Evolutionary conservation across 106 monocot species (phyloP), one percentile per base, ranked within the genome.

Genomic region (Triglochin maritima): DNA sequence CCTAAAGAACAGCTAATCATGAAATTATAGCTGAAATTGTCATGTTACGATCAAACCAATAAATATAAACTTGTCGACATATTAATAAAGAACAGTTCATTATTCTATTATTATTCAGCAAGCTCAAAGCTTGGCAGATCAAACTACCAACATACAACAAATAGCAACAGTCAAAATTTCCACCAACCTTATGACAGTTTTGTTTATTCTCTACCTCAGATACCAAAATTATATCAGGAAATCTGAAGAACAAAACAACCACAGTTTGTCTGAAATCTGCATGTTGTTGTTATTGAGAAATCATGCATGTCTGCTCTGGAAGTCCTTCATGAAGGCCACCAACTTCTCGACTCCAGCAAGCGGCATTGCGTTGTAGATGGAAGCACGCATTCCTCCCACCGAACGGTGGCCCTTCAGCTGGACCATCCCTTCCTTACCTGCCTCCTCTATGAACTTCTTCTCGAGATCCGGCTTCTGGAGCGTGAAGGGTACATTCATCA

Each of bases 371-470:
- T 96, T 96, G 67, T 96, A 96, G 47, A 96, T 91, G 7, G 96
- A 96, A 45, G 96, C 96, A 0, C 96, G 77, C 50, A 96, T 80
- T 17, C 96, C 96, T 1, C 96, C 96, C 0, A 96, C 96, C 15
- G 91, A 91, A 9, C 96, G 75, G 57, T 96, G 96, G 6, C 96
- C 95, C 88, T 96, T 96, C 66, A 96, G 90, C 80, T 96, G 91
- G 16, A 96, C 81, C 96, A 96, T 91, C 8, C 85, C 77, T 50
- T 96, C 96, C 78, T 82, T 84, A 7, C 83, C 74, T 0, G 96
- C 85, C 70, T 96, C 96, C 64, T 72, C 91, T 12, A 96, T 84
- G 69, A 96, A 96, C 78, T 75, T 83, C 88, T 96, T 96, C 91
- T 96, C 96, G 3, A 96, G 84, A 9, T 96, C 91, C 0, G 75